Percentiles rank a stretch among this genome's conserved stretches.
Conservation (phyloP, 2,329 filamentous ascomycete species). For the Apiospora saccharicola region DNA sequence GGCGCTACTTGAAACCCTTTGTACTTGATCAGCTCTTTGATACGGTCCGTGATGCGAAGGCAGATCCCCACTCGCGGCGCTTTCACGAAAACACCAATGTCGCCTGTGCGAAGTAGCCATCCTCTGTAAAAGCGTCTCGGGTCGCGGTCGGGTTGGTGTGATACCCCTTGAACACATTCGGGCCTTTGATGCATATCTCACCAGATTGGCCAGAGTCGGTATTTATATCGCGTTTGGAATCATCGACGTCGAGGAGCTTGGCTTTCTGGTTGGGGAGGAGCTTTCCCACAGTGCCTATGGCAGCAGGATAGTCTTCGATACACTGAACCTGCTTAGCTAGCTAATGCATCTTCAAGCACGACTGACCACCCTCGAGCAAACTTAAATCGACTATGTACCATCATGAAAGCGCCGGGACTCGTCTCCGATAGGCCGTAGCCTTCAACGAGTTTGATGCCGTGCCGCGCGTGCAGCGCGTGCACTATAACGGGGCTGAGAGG, state of each 20-base stretch:
- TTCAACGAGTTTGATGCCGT: not conserved
- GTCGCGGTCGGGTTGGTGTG: slow-evolving; percentile 77
- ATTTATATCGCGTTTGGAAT: not conserved
- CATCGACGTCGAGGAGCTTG: not conserved
- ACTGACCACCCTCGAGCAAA: not conserved
- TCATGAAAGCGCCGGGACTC: not conserved
- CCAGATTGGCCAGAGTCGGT: slow-evolving; percentile 54
- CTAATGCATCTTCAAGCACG: not conserved
- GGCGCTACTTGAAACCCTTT: slow-evolving; percentile 66
- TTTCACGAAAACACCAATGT: slow-evolving; percentile 73
- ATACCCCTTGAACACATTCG: slow-evolving; percentile 79
- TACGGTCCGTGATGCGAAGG: slow-evolving; percentile 59
- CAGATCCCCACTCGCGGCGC: not conserved
- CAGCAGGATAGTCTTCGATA: not conserved
- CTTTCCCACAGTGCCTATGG: not conserved
- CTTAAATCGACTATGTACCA: not conserved
- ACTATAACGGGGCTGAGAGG: not conserved
- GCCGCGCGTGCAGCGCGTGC: not conserved
- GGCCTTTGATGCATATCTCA: slow-evolving; percentile 76
- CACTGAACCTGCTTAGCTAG: not conserved
- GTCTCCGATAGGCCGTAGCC: not conserved
- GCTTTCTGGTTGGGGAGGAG: not conserved
- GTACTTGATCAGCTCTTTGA: slow-evolving; percentile 73
- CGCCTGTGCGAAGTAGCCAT: slow-evolving; percentile 77
- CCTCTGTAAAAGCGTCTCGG: slow-evolving; percentile 57